Conservation (phyloP, 331 rosid genomes). For the Erythrophleum ivorense region DNA sequence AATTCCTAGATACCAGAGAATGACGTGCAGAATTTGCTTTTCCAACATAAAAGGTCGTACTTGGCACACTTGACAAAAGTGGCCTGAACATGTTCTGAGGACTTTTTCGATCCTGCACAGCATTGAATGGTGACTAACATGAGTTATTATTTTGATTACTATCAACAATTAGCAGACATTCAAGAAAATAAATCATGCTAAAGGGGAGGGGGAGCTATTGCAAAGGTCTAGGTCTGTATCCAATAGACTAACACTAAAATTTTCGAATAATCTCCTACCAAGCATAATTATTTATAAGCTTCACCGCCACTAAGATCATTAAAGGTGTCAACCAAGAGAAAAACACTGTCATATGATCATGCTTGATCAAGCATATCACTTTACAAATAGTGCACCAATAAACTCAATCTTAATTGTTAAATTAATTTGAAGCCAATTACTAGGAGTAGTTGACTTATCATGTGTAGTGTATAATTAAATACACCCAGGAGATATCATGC, state of each 20-base stretch:
- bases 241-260: conserved; percentile 17
- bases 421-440: conserved; percentile 1
- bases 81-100: conserved; percentile 97
- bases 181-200: conserved; percentile 30
- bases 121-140: conserved; percentile 29
- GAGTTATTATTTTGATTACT: conserved; percentile 25
- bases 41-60: conserved; percentile 78
- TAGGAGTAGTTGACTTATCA: conserved; percentile 18
- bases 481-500: not conserved
- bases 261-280: not conserved
- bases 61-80: conserved; percentile 92
- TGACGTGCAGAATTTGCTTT: conserved; percentile 68
- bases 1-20: conserved; percentile 84
- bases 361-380: not conserved
- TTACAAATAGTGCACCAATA: conserved; percentile 4
- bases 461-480: conserved; percentile 1
- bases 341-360: conserved; percentile 11
- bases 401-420: not conserved
- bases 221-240: not conserved
- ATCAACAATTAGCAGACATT: not conserved
- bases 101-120: conserved; percentile 79
- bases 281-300: not conserved
- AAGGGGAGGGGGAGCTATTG: not conserved
- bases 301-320: not conserved
- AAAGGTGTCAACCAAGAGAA: not conserved